Evolutionary conservation across 2,329 filamentous ascomycete species (phyloP), one percentile per base, ranked within the genome.

Genomic region (Aspergillus flavus): DNA sequence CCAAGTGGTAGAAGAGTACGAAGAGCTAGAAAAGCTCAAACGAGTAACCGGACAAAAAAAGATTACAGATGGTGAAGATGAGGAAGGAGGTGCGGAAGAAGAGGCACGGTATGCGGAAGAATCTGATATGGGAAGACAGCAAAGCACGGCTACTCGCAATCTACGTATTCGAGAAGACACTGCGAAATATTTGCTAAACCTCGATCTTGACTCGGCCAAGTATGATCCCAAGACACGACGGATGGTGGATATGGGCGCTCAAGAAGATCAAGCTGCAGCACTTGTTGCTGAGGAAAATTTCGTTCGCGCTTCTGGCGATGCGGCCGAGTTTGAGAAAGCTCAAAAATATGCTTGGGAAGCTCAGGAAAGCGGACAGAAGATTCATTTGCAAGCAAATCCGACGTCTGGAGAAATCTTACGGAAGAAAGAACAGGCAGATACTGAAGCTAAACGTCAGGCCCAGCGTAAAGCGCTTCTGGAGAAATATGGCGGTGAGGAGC

Each of bases 181-280:
- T 0, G 95, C 95, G 26, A 98, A 97, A 74, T 99, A 99, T 75
- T 84, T 99, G 3, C 83, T 97, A 10, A 98, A 98, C 74, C 86
- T 99, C 32, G 95, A 99, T 74, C 85, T 97, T 3, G 95, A 99
- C 73, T 97, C 94, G 1, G 95, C 96, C 1, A 96, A 96, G 77
- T 99, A 99, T 79, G 94, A 99, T 73, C 95, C 95, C 0, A 99
- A 99, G 76, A 97, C 94, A 14, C 87, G 95, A 71, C 90, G 91
- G 10, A 92, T 99, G 84, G 91, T 96, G 26, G 92, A 96, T 73
- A 89, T 87, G 66, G 93, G 93, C 55, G 93, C 91, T 7, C 91
- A 89, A 36, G 87, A 87, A 26, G 93, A 96, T 80, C 90, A 89
- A 69, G 91, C 92, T 3, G 91, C 94, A 9, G 88, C 90, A 34